Evolutionary conservation across 306 rosid genomes (phyloP), one percentile per base, ranked within the genome.

Genomic region (Betula pendula): DNA sequence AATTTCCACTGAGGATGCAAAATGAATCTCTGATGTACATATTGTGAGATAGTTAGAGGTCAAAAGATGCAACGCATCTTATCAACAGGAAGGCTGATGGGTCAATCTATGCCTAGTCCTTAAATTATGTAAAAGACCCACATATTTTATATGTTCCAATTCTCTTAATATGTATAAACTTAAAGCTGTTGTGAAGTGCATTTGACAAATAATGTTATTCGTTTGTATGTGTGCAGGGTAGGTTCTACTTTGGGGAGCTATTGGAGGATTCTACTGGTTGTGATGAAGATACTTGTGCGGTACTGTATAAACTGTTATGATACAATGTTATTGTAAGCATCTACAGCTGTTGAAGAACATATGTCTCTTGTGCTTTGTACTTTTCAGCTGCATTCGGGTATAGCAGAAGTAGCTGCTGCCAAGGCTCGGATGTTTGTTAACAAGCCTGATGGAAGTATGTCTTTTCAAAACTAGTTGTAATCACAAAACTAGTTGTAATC

Each of bases 361-460:
- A 48, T 78, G 74, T 69, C 70, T 85, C 82, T 71, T 70, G 74
- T 73, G 45, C 78, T 67, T 48, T 84, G 33, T 72, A 67, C 59
- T 75, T 83, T 87, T 75, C 90, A 95, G 99, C 82, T 95, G 89
- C 99, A 95, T 77, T 72, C 92, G 42, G 97, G 93, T 81, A 90
- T 95, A 81, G 98, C 97, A 63, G 97, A 95, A 84, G 96, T 92
- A 77, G 99, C 99, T 81, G 98, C 98, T 83, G 98, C 92, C 51
- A 95, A 95, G 93, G 99, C 99, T 69, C 92, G 97, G 75, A 95
- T 95, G 97, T 95, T 95, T 86, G 78, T 90, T 63, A 92, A 95
- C 96, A 92, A 95, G 88, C 99, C 99, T 47, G 99, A 95, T 84
- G 99, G 99, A 92, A 95, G 97, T 95, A 89, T 68, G 84, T 79